phyloP scores from a whole-genome alignment of 192 early-diverging fungal genomes.

The Gonapodya prolifera region DNA sequence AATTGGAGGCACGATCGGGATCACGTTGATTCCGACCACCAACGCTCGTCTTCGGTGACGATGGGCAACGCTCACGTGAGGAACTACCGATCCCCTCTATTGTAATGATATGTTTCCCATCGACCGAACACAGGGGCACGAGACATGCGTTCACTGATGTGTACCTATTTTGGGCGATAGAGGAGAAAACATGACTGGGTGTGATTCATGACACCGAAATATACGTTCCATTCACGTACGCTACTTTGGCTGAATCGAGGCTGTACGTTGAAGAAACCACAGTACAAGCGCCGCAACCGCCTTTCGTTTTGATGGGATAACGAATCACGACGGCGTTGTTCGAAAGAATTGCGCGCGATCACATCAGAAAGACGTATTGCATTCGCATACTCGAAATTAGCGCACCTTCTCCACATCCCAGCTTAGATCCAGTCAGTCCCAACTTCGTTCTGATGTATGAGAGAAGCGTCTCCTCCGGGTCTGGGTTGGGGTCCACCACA shows the following conservation, averaged over 20 bases:
- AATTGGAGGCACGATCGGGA: not conserved
- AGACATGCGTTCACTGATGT: conserved; percentile 55
- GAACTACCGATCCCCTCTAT: conserved; percentile 41
- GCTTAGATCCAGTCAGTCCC: conserved; percentile 38
- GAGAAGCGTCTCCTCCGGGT: conserved; percentile 49
- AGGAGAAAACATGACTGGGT: not conserved
- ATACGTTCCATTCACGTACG: conserved; percentile 9
- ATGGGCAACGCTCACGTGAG: not conserved
- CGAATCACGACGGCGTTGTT: too few species aligned
- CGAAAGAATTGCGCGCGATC: too few species aligned
- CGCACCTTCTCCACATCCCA: conserved; percentile 2
- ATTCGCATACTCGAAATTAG: too few species aligned
- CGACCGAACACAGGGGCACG: conserved; percentile 52
- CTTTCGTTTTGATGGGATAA: conserved; percentile 15
- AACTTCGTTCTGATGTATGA: conserved; percentile 45
- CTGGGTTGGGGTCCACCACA: conserved; percentile 9
- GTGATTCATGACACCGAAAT: not conserved
- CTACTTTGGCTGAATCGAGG: conserved; percentile 24
- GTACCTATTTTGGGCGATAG: conserved; percentile 10
- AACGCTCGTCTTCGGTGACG: not conserved
- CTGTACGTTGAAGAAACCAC: conserved; percentile 57
- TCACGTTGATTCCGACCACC: not conserved
- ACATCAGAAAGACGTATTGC: too few species aligned
- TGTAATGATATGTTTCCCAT: conserved; percentile 72
- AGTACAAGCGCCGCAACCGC: conserved; percentile 68